Percentiles rank a stretch among this genome's conserved stretches.
These are phyloP conservation scores for Stemphylium beticola DNA, from an alignment of 2,329 filamentous ascomycete genomes.

Conservation along the genomic window DNA sequence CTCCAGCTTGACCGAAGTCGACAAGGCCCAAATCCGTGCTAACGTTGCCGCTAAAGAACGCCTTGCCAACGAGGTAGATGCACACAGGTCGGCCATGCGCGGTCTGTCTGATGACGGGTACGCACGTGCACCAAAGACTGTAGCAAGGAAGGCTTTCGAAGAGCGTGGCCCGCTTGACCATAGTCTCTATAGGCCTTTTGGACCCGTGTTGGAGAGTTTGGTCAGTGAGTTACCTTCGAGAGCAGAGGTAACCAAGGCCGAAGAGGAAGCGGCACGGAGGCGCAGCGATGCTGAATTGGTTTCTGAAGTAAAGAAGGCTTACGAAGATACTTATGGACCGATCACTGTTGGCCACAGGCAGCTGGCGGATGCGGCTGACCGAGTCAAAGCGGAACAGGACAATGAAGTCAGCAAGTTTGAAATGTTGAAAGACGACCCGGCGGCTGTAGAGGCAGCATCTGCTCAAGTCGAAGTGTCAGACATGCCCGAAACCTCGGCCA, in stretches of 20 bases:
- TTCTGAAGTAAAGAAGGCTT: slow-evolving; percentile 31
- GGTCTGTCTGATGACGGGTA: slow-evolving; percentile 41
- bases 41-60: slow-evolving; percentile 26
- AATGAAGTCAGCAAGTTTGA: slow-evolving; percentile 9
- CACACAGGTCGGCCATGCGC: slow-evolving; percentile 36
- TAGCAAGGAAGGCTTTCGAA: slow-evolving; percentile 21
- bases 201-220: slow-evolving; percentile 32
- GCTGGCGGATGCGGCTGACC: slow-evolving; percentile 1
- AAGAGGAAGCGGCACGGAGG: slow-evolving; percentile 17
- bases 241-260: slow-evolving; percentile 10
- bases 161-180: slow-evolving; percentile 33
- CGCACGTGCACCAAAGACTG: slow-evolving; percentile 20
- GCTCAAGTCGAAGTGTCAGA: neutral
- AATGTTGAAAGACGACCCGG: slow-evolving; percentile 24
- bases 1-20: slow-evolving; percentile 1
- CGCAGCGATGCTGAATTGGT: slow-evolving; percentile 29
- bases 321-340: slow-evolving; percentile 37
- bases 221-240: slow-evolving; percentile 21
- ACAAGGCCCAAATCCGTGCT: slow-evolving; percentile 14
- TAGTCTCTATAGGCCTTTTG: slow-evolving; percentile 43
- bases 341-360: slow-evolving; percentile 36
- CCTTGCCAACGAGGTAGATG: slow-evolving; percentile 35
- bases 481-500: neutral
- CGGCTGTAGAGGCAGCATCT: neutral
- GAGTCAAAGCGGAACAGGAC: neutral